Evolutionary conservation across 345 rosid species (phyloP).

Genomic region (Microcos paniculata): DNA sequence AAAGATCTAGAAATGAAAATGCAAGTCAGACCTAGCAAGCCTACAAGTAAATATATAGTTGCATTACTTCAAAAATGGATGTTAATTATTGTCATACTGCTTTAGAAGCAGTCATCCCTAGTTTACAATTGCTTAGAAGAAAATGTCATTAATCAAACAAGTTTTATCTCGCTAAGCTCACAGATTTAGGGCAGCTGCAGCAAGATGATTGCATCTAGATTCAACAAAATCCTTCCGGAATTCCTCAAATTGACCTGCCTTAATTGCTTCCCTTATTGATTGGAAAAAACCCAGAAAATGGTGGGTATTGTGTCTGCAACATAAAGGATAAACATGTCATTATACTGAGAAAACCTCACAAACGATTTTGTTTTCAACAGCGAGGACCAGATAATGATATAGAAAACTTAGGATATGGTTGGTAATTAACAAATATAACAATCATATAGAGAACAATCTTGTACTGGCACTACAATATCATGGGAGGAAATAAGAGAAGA

Average conservation of each 20-base stretch:
- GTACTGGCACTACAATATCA: not conserved
- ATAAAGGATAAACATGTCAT: not conserved
- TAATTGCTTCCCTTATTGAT: slow-evolving; percentile 55
- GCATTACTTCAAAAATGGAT: too few species aligned
- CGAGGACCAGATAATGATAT: not conserved
- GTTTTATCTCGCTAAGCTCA: not conserved
- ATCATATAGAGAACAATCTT: not conserved
- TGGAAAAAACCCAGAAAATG: slow-evolving; percentile 64
- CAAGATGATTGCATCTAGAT: slow-evolving; percentile 38
- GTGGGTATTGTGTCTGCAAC: slow-evolving; percentile 74
- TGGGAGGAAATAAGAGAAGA: not conserved
- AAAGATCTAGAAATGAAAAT: too few species aligned
- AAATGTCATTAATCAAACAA: not conserved
- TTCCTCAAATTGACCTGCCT: slow-evolving; percentile 48
- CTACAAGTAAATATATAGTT: too few species aligned
- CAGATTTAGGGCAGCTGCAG: slow-evolving; percentile 7
- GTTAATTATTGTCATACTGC: too few species aligned
- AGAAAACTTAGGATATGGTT: not conserved
- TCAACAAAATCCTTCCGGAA: slow-evolving; percentile 41
- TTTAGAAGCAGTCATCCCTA: too few species aligned
- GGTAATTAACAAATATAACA: not conserved
- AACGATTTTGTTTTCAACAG: not conserved
- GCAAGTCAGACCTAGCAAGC: too few species aligned
- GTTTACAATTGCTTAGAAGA: too few species aligned
- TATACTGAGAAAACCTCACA: not conserved